phyloP scores from a whole-genome alignment of 129 eudicot species.

The Artemisia argyi region DNA sequence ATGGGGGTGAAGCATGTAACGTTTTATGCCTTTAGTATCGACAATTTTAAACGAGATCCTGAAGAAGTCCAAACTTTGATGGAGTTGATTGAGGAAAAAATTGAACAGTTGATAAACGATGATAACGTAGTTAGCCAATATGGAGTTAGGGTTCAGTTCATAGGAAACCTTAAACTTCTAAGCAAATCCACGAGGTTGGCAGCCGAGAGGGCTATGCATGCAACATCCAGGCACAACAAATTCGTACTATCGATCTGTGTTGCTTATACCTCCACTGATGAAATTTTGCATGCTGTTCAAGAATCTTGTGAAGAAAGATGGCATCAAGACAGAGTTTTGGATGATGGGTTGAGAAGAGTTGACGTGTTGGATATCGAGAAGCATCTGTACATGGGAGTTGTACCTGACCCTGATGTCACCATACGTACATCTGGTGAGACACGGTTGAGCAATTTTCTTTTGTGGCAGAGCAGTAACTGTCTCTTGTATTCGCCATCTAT shows the following conservation, averaged over 20 bases:
- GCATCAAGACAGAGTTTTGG: slow-evolving; percentile 22
- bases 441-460: not conserved
- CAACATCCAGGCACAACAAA: slow-evolving; percentile 45
- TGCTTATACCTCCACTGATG: slow-evolving; percentile 65
- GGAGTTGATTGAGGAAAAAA: slow-evolving; percentile 55
- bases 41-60: slow-evolving; percentile 60
- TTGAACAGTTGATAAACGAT: slow-evolving; percentile 49
- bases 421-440: slow-evolving; percentile 45
- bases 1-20: slow-evolving; percentile 55
- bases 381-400: slow-evolving; percentile 50
- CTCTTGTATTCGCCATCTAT: not conserved
- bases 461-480: no score
- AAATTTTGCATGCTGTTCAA: slow-evolving; percentile 53
- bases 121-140: slow-evolving; percentile 51
- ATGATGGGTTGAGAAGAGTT: slow-evolving; percentile 19
- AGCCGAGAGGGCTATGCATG: slow-evolving; percentile 54
- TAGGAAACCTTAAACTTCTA: slow-evolving; percentile 52
- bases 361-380: slow-evolving; percentile 39
- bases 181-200: slow-evolving; percentile 43
- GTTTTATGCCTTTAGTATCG: slow-evolving; percentile 73
- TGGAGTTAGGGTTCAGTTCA: slow-evolving; percentile 56
- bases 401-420: slow-evolving; percentile 61
- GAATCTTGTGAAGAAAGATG: slow-evolving; percentile 36
- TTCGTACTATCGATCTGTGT: slow-evolving; percentile 44
- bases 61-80: slow-evolving; percentile 64